Conservation (phyloP, 768 basidiomycete species). For the Psilocybe subaeruginosa region DNA sequence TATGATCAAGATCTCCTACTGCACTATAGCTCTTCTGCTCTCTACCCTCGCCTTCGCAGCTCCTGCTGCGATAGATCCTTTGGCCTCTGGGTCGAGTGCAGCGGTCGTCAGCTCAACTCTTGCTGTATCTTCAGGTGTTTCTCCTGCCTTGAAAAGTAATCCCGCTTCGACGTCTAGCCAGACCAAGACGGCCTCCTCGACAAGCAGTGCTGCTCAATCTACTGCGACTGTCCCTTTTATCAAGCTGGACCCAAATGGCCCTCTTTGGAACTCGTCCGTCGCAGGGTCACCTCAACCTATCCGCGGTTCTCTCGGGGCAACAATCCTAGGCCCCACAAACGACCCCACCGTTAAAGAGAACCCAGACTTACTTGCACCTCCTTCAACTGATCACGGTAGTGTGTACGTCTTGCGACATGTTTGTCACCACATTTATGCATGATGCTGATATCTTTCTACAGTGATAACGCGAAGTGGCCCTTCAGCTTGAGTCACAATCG, state of each 20-base stretch:
- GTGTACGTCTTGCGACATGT: conserved; percentile 32
- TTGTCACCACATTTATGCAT: not conserved
- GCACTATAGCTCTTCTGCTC: conserved; percentile 37
- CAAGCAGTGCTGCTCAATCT: conserved; percentile 31
- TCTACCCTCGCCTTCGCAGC: conserved; percentile 28
- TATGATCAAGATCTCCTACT: conserved; percentile 41
- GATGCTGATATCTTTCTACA: not conserved
- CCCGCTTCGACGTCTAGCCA: conserved; percentile 19
- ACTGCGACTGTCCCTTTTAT: conserved; percentile 38
- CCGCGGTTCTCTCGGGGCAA: conserved; percentile 47
- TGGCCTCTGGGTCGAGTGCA: conserved; percentile 15
- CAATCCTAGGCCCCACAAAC: conserved; percentile 61
- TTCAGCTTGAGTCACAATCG: conserved; percentile 64
- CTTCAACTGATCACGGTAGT: conserved; percentile 59
- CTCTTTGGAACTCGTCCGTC: conserved; percentile 23
- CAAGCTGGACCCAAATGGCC: conserved; percentile 25
- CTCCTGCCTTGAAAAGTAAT: conserved; percentile 18
- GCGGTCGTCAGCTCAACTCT: not conserved
- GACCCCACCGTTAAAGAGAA: conserved; percentile 53
- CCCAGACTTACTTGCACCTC: conserved; percentile 59
- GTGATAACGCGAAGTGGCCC: conserved; percentile 63
- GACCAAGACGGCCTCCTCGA: conserved; percentile 20
- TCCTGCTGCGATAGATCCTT: conserved; percentile 16
- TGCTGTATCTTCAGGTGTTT: conserved; percentile 20
- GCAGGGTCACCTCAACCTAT: conserved; percentile 45